phyloP scores from a whole-genome alignment of 805 yeast genomes.

The Clavispora phyllophila region DNA sequence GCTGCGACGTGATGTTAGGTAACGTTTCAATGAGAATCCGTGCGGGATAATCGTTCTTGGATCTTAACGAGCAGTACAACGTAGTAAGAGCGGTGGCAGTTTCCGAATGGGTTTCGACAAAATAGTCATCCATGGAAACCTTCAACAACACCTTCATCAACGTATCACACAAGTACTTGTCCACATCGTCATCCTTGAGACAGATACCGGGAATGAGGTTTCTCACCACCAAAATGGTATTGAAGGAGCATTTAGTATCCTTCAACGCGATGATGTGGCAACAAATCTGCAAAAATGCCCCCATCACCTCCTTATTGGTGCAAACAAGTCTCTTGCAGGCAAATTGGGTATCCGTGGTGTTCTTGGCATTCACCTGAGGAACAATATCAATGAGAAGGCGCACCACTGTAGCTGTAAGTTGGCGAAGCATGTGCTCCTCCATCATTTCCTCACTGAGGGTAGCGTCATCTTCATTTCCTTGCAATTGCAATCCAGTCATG shows the following conservation, averaged over 20 bases:
- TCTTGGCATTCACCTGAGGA: conserved; percentile 64
- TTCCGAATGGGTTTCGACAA: conserved; percentile 83
- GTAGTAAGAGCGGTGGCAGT: conserved; percentile 86
- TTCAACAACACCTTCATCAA: conserved; percentile 65
- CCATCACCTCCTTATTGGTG: conserved; percentile 59
- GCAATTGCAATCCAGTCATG: conserved; percentile 50
- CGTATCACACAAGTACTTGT: conserved; percentile 57
- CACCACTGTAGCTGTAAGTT: conserved; percentile 87
- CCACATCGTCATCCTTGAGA: conserved; percentile 69
- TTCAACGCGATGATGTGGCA: conserved; percentile 75
- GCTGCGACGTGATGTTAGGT: conserved; percentile 51
- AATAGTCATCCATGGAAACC: conserved; percentile 68
- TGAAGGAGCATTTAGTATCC: conserved; percentile 90
- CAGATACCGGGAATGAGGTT: conserved; percentile 67
- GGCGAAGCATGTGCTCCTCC: conserved; percentile 92
- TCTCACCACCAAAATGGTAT: conserved; percentile 76
- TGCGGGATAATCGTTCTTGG: conserved; percentile 66
- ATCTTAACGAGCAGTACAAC: conserved; percentile 66
- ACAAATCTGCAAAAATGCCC: conserved; percentile 70
- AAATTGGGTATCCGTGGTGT: conserved; percentile 53
- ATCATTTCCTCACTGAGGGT: conserved; percentile 95
- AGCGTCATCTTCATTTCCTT: conserved; percentile 65
- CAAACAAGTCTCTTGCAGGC: conserved; percentile 65
- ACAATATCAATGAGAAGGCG: conserved; percentile 81
- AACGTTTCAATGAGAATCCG: conserved; percentile 50